Conservation (phyloP, 2,329 filamentous ascomycete species). For the Aspergillus fructus region DNA sequence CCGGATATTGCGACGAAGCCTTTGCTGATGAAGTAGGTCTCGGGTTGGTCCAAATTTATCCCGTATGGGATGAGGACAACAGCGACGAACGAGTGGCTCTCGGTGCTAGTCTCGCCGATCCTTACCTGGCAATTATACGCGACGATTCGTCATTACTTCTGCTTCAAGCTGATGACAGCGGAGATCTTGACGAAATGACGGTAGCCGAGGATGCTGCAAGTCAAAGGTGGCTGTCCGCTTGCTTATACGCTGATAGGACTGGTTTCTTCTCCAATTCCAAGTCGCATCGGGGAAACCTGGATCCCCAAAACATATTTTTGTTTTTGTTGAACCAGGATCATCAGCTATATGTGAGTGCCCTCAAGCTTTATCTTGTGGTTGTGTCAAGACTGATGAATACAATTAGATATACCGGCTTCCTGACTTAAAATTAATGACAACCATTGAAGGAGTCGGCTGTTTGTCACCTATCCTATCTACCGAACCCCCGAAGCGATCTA, state of each 20-base stretch:
- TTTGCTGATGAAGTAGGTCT: constrained; percentile 59
- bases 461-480: constrained; percentile 73
- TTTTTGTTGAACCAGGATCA: constrained; percentile 77
- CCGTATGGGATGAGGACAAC: constrained; percentile 87
- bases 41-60: constrained; percentile 84
- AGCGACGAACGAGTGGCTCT: constrained; percentile 73
- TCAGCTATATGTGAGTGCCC: constrained; percentile 66
- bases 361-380: not conserved
- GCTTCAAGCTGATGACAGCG: constrained; percentile 74
- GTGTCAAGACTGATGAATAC: constrained; percentile 4
- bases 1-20: constrained; percentile 2
- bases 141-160: constrained; percentile 81
- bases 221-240: constrained; percentile 79
- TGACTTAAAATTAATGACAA: constrained; percentile 70
- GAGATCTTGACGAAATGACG: constrained; percentile 81
- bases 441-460: constrained; percentile 73
- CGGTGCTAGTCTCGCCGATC: constrained; percentile 80
- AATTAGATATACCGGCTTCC: constrained; percentile 72
- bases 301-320: constrained; percentile 60
- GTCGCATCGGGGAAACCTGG: constrained; percentile 16
- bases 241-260: constrained; percentile 70
- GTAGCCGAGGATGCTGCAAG: constrained; percentile 58
- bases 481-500: constrained; percentile 69
- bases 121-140: constrained; percentile 77
- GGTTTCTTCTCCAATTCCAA: constrained; percentile 52